These are phyloP conservation scores for Citeromyces matritensis DNA, from an alignment of 805 yeast species.

Conservation along the genomic window DNA sequence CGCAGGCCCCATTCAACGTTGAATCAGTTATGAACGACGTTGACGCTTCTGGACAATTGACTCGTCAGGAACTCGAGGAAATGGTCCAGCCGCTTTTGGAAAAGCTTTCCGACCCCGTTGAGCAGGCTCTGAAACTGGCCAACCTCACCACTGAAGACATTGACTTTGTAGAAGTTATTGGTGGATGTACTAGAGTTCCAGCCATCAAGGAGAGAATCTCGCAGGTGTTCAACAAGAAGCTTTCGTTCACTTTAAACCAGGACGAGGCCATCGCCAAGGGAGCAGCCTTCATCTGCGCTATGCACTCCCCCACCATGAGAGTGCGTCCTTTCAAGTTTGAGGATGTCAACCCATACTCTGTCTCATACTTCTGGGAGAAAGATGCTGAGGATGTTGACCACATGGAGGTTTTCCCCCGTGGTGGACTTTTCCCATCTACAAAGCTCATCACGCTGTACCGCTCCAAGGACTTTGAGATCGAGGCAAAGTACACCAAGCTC, in stretches of 20 bases:
- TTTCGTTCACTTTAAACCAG: conserved; percentile 93
- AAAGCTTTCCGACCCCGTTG: conserved; percentile 65
- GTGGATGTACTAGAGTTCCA: conserved; percentile 98
- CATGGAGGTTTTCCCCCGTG: conserved; percentile 93
- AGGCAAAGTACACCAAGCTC: conserved; percentile 74
- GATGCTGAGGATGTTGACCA: conserved; percentile 84
- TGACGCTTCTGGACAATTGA: conserved; percentile 80
- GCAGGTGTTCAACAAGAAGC: conserved; percentile 69
- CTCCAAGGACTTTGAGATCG: conserved; percentile 73
- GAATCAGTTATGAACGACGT: conserved; percentile 97
- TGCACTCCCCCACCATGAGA: conserved; percentile 97
- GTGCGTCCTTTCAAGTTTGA: conserved; percentile 98
- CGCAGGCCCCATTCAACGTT: conserved; percentile 84
- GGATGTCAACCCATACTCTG: conserved; percentile 84
- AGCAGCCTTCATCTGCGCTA: conserved; percentile 97
- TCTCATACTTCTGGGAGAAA: conserved; percentile 90
- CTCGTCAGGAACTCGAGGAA: conserved; percentile 89
- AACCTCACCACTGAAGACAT: conserved; percentile 57
- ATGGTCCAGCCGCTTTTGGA: conserved; percentile 69
- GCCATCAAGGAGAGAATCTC: conserved; percentile 68
- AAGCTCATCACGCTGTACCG: conserved; percentile 91
- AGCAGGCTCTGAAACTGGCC: conserved; percentile 70
- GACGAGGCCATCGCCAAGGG: conserved; percentile 99
- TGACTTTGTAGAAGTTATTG: conserved; percentile 88
- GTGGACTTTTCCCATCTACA: conserved; percentile 87